Evolutionary conservation across 148 eudicot genomes (phyloP).

Genomic region (Silene latifolia): DNA sequence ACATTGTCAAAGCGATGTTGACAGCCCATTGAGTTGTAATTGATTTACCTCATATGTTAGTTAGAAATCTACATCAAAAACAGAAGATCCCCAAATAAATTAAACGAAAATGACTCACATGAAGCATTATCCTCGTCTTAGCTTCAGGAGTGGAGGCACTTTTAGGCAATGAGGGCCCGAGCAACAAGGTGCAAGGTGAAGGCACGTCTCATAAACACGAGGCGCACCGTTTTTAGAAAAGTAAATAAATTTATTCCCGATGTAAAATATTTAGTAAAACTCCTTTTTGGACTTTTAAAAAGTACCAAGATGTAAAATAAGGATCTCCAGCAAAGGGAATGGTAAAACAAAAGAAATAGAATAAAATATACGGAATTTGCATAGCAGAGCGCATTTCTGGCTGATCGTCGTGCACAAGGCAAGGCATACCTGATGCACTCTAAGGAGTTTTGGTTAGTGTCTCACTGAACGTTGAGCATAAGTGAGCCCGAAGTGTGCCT

Average conservation of each 20-base stretch:
- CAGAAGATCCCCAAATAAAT: not conserved
- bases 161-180: not conserved
- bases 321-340: not conserved
- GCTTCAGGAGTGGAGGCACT: not conserved
- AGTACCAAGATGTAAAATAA: not conserved
- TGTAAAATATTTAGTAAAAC: not conserved
- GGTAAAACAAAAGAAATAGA: not conserved
- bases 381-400: not conserved
- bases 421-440: too few relatives aligned
- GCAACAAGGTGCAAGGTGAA: not conserved
- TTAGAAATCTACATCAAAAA: not conserved
- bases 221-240: not conserved
- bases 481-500: too few relatives aligned
- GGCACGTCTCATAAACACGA: not conserved
- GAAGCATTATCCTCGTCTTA: not conserved
- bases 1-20: too few relatives aligned
- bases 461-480: too few relatives aligned
- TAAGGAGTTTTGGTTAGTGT: too few relatives aligned
- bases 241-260: not conserved
- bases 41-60: not conserved
- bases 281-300: not conserved
- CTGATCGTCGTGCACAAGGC: not conserved
- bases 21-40: too few relatives aligned
- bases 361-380: not conserved
- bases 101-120: not conserved